Evolutionary conservation across 2,329 filamentous ascomycete genomes (phyloP).

Genomic region (Monosporascus sp.): DNA sequence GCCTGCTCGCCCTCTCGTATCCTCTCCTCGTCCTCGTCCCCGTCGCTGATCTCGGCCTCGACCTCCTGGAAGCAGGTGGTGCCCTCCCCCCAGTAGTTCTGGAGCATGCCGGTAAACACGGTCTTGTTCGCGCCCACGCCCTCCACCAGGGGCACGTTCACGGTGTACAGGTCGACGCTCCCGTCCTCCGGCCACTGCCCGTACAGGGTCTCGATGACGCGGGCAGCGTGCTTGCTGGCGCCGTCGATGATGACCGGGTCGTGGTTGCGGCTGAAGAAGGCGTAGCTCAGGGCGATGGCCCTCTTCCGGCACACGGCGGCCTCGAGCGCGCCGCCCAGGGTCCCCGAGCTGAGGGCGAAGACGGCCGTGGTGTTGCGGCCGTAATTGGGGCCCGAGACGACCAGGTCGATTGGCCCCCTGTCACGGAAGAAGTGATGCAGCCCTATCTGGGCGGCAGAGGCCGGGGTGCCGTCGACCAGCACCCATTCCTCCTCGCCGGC

Average conservation of each 20-base stretch:
- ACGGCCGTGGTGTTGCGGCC: slow-evolving; percentile 77
- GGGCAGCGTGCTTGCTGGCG: slow-evolving; percentile 68
- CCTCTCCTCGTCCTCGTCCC: slow-evolving; percentile 65
- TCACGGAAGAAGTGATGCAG: slow-evolving; percentile 74
- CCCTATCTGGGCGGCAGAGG: slow-evolving; percentile 76
- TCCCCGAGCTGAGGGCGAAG: slow-evolving; percentile 73
- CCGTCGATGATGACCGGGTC: slow-evolving; percentile 75
- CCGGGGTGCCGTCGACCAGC: slow-evolving; percentile 74
- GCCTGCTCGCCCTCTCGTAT: slow-evolving; percentile 58
- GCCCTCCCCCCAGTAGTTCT: slow-evolving; percentile 84
- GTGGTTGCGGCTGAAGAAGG: slow-evolving; percentile 82
- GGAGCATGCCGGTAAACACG: slow-evolving; percentile 78
- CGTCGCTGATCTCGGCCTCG: slow-evolving; percentile 58
- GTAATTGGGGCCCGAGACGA: slow-evolving; percentile 78
- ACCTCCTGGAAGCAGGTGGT: slow-evolving; percentile 82
- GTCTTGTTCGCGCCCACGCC: slow-evolving; percentile 68
- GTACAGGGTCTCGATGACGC: slow-evolving; percentile 73
- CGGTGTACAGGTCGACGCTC: slow-evolving; percentile 76
- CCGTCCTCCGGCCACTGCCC: slow-evolving; percentile 64
- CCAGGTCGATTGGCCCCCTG: slow-evolving; percentile 66
- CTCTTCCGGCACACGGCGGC: slow-evolving; percentile 64
- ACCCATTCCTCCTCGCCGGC: slow-evolving; percentile 68
- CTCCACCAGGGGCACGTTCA: slow-evolving; percentile 84
- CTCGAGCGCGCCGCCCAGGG: slow-evolving; percentile 71
- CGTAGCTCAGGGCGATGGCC: slow-evolving; percentile 81